Conservation (phyloP, 352 stramenopile species). For the Globisporangium perplexum region DNA sequence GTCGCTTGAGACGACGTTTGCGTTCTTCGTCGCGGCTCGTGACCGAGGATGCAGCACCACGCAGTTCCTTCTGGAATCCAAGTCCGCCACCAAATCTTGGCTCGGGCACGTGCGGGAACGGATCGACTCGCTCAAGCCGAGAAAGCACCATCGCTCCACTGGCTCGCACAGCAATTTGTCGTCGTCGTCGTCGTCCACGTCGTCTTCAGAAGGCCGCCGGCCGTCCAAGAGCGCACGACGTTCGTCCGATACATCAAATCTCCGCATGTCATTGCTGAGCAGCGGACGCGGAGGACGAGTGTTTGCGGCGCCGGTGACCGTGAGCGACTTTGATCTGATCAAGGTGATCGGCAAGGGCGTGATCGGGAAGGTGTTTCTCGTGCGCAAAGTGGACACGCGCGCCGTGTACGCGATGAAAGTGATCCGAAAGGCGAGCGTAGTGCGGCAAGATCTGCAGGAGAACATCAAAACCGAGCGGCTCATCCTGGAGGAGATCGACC, state of each 20-base stretch:
- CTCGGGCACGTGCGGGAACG: constrained; percentile 54
- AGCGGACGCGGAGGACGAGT: constrained; percentile 23
- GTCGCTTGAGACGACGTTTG: constrained; percentile 62
- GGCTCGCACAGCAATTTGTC: constrained; percentile 7
- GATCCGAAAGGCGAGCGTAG: constrained; percentile 94
- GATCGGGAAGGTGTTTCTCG: constrained; percentile 89
- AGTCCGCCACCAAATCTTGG: constrained; percentile 51
- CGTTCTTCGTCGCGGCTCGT: constrained; percentile 58
- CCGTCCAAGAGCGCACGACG: constrained; percentile 8
- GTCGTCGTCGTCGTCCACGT: constrained; percentile 2
- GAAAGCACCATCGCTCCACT: constrained; percentile 40
- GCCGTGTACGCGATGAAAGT: constrained; percentile 98
- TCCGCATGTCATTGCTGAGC: constrained; percentile 52
- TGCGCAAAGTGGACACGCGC: constrained; percentile 83
- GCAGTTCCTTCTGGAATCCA: constrained; percentile 61
- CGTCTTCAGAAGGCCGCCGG: constrained; percentile 1
- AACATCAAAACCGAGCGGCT: constrained; percentile 96
- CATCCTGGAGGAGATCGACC: constrained; percentile 96
- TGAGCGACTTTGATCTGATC: constrained; percentile 83
- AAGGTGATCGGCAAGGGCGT: constrained; percentile 77
- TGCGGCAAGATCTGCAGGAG: constrained; percentile 91
- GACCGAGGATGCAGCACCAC: constrained; percentile 40
- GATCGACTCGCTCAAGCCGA: constrained; percentile 58
- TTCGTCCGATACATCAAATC: constrained; percentile 23
- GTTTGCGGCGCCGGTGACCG: constrained; percentile 42